A percentile compares a stretch with the other conserved stretches of the same genome.
phyloP scores from a whole-genome alignment of 2,329 filamentous ascomycete genomes.

The Fusarium beomiforme region DNA sequence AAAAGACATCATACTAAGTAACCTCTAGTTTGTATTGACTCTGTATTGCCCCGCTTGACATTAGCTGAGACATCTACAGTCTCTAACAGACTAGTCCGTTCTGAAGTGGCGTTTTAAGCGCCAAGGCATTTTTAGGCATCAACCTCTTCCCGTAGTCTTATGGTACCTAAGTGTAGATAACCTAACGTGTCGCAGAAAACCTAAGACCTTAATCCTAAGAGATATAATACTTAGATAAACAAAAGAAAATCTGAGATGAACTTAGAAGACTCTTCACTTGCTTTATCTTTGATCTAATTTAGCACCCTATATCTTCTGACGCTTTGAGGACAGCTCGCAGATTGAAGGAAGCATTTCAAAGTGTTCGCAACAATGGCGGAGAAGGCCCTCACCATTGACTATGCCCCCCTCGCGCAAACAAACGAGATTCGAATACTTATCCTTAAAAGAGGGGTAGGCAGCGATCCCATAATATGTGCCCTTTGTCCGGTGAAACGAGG shows the following conservation, averaged over 20 bases:
- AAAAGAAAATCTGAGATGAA: no score
- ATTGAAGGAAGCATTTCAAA: not conserved
- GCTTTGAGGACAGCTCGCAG: no score
- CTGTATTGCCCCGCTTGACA: not conserved
- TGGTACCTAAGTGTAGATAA: not conserved
- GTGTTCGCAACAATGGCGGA: not conserved
- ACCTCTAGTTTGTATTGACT: no score
- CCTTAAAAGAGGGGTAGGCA: rapidly evolving
- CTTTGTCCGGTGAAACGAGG: rapidly evolving
- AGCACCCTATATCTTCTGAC: no score
- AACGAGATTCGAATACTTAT: not conserved
- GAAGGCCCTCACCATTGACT: not conserved
- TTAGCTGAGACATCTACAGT: rapidly evolving
- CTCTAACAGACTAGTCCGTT: not conserved
- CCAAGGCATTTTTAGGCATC: not conserved
- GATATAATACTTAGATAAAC: no score
- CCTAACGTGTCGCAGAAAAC: no score
- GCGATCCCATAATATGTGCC: not conserved
- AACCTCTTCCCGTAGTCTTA: no score
- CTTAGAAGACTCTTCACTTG: no score
- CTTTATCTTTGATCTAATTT: no score
- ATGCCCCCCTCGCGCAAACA: not conserved
- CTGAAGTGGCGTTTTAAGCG: not conserved
- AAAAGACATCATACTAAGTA: no score
- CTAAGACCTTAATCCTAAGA: no score